phyloP scores from a whole-genome alignment of 78 protist genomes.

The Tieghemostelium lacteum region DNA sequence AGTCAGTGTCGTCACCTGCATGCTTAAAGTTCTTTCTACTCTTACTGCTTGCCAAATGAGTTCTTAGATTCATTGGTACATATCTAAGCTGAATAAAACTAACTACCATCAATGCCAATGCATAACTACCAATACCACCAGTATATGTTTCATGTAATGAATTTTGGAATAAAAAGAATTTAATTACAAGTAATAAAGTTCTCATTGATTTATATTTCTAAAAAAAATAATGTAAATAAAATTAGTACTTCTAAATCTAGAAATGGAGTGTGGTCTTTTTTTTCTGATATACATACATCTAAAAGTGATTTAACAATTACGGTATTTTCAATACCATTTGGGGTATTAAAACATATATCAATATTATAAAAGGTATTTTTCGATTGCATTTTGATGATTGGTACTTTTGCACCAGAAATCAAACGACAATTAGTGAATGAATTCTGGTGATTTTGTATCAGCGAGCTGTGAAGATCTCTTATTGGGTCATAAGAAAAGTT shows the following conservation, averaged over 20 bases:
- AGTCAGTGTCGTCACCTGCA: conserved; percentile 67
- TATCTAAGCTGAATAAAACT: conserved; percentile 47
- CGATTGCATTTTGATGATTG: conserved; percentile 77
- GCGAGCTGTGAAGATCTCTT: conserved; percentile 8
- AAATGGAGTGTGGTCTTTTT: not conserved
- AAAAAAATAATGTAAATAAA: not conserved
- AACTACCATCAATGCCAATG: conserved; percentile 86
- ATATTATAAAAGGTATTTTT: conserved; percentile 20
- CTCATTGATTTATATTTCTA: conserved; percentile 59
- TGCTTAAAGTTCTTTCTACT: conserved; percentile 4
- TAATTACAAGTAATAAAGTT: conserved; percentile 75
- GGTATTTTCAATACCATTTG: conserved; percentile 71
- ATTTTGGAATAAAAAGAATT: conserved; percentile 81
- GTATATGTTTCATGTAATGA: conserved; percentile 89
- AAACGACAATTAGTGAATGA: conserved; percentile 44
- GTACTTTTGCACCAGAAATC: conserved; percentile 81
- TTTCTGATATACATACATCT: conserved; percentile 8
- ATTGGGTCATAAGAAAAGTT: conserved; percentile 20
- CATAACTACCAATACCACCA: conserved; percentile 93
- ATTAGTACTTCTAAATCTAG: not conserved
- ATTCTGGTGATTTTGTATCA: conserved; percentile 23
- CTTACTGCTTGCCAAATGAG: not conserved
- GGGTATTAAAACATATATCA: conserved; percentile 82
- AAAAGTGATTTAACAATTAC: conserved; percentile 34
- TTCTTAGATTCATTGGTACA: conserved; percentile 19